A percentile compares a stretch with the other conserved stretches of the same genome.
phyloP scores from a whole-genome alignment of 768 basidiomycete genomes.

The Postia placenta region DNA sequence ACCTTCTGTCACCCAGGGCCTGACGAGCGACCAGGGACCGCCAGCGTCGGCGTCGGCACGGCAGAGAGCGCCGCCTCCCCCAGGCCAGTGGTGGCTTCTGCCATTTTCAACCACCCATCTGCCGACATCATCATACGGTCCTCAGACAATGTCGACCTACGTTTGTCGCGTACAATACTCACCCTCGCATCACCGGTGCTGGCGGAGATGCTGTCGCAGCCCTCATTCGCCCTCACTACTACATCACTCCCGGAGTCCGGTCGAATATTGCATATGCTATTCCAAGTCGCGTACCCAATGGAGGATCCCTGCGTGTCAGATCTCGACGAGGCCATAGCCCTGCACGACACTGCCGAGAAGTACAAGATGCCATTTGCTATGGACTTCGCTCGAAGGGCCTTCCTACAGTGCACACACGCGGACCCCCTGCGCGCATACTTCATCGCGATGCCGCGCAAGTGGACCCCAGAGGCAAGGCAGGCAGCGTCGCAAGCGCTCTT shows the following conservation, averaged over 20 bases:
- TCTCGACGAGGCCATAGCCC: background rate
- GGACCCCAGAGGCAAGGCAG: background rate
- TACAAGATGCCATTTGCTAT: background rate
- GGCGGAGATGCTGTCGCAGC: background rate
- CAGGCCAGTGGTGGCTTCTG: background rate
- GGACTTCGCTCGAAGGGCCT: background rate
- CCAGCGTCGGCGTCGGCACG: background rate
- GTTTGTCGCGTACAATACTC: slow-evolving; percentile 19
- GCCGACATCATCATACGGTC: slow-evolving; percentile 23
- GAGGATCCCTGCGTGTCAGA: background rate
- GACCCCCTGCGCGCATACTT: slow-evolving; percentile 2
- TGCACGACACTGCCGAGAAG: background rate
- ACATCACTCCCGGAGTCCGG: background rate
- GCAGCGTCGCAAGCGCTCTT: background rate
- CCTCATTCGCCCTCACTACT: background rate
- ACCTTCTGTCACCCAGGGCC: background rate
- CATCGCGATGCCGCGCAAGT: background rate
- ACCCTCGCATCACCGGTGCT: slow-evolving; percentile 24
- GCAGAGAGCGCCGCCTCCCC: background rate
- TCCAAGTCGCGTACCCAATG: slow-evolving; percentile 7
- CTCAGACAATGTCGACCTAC: slow-evolving; percentile 20
- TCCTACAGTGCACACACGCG: background rate
- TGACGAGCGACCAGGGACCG: background rate
- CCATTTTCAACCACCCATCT: background rate
- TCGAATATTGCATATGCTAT: background rate